Evolutionary conservation across 2,329 filamentous ascomycete genomes (phyloP).

Genomic region (Aspergillus sp.): DNA sequence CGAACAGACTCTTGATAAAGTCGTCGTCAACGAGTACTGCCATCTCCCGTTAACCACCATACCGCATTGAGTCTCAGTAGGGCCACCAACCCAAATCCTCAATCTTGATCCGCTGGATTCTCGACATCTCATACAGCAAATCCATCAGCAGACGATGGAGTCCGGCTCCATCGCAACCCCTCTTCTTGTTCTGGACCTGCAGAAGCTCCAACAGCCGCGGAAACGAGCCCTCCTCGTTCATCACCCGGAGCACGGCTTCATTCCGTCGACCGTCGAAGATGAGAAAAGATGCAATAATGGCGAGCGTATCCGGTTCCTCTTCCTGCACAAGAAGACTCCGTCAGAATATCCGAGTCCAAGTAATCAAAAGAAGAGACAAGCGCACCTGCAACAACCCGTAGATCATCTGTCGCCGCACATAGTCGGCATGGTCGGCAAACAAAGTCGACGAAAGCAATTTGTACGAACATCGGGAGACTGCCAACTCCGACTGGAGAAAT

Average conservation of each 20-base stretch:
- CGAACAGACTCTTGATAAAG: slow-evolving; percentile 80
- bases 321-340: slow-evolving; percentile 60
- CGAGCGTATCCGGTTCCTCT: slow-evolving; percentile 76
- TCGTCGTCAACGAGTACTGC: slow-evolving; percentile 65
- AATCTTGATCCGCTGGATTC: slow-evolving; percentile 76
- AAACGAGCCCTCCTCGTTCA: slow-evolving; percentile 85
- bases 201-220: slow-evolving; percentile 80
- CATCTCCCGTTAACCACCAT: neutral
- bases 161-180: slow-evolving; percentile 48
- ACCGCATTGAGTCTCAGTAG: neutral
- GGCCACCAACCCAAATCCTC: slow-evolving; percentile 71
- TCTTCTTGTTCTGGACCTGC: slow-evolving; percentile 58
- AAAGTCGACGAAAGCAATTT: slow-evolving; percentile 73
- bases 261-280: slow-evolving; percentile 81
- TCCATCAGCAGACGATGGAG: slow-evolving; percentile 82
- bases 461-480: slow-evolving; percentile 76
- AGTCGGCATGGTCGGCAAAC: slow-evolving; percentile 73
- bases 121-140: slow-evolving; percentile 92
- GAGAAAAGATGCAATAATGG: slow-evolving; percentile 79
- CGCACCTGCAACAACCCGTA: slow-evolving; percentile 74
- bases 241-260: slow-evolving; percentile 76
- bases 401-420: slow-evolving; percentile 89
- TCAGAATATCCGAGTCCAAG: neutral
- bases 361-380: neutral
- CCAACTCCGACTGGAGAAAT: slow-evolving; percentile 73